Conservation (phyloP, 202 grass and related monocot species). For the Saccharum hybrid region DNA sequence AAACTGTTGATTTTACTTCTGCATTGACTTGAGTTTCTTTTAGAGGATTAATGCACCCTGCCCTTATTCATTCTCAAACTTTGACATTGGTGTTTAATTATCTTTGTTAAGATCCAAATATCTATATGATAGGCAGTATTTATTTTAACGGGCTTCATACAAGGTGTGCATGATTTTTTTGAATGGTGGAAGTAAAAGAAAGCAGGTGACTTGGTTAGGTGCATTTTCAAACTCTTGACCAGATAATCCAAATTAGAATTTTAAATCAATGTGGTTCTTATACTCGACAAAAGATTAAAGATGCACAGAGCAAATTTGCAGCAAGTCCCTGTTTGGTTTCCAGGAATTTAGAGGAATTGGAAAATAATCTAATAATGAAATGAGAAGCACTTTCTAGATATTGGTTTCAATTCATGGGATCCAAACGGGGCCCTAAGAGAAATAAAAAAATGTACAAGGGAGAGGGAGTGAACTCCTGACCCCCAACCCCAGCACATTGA, state of each 20-base stretch:
- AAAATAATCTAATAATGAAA: not conserved
- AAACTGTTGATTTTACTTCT: not conserved
- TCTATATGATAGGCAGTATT: not conserved
- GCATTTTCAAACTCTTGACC: not conserved
- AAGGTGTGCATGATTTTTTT: not conserved
- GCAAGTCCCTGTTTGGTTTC: not conserved
- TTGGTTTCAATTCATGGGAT: not conserved
- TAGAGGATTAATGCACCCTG: not conserved
- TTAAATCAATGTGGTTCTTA: not conserved
- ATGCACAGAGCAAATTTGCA: not conserved
- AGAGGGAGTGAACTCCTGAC: not conserved
- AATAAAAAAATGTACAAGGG: not conserved
- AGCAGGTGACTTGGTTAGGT: not conserved
- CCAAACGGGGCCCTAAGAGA: not conserved
- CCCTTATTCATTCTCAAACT: not conserved
- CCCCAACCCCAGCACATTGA: not conserved
- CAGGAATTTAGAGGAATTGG: not conserved
- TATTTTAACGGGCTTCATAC: not conserved
- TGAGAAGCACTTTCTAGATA: not conserved
- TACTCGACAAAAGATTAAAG: not conserved
- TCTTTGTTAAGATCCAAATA: not conserved
- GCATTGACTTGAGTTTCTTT: conserved; percentile 16
- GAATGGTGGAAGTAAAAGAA: not conserved
- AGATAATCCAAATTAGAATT: not conserved
- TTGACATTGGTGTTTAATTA: not conserved